A percentile compares a stretch with the other conserved stretches of the same genome.
Conservation (phyloP, 805 yeast species). For the Ogataea neopini region DNA sequence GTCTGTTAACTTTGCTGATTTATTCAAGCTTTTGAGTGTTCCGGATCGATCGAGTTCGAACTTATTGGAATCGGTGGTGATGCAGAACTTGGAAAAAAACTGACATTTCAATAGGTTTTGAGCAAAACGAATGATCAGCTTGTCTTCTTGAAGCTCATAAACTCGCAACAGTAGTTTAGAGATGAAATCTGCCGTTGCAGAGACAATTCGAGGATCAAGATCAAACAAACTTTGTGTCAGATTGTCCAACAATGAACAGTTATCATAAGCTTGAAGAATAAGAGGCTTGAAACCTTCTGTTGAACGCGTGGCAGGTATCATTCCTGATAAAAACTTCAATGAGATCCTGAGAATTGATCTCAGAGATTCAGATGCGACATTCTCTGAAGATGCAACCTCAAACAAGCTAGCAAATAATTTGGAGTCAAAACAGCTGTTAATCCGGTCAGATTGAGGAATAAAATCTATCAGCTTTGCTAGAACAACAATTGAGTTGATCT, state of each 20-base stretch:
- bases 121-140: conserved; percentile 42
- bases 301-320: conserved; percentile 41
- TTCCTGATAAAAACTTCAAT: conserved; percentile 44
- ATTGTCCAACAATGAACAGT: conserved; percentile 42
- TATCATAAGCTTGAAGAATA: conserved; percentile 34
- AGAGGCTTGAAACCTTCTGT: conserved; percentile 27
- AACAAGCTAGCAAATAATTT: conserved; percentile 26
- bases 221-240: conserved; percentile 44
- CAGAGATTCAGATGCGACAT: conserved; percentile 27
- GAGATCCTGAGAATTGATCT: conserved; percentile 31
- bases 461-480: conserved; percentile 53
- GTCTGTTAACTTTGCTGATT: conserved; percentile 39
- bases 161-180: conserved; percentile 46
- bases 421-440: conserved; percentile 26
- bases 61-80: conserved; percentile 38
- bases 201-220: conserved; percentile 45
- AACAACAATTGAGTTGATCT: conserved; percentile 53
- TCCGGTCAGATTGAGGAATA: conserved; percentile 37
- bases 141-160: conserved; percentile 41
- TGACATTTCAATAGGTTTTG: conserved; percentile 49
- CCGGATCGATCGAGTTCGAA: conserved; percentile 19
- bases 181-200: conserved; percentile 46
- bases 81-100: conserved; percentile 46
- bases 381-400: conserved; percentile 21
- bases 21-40: conserved; percentile 13